Conservation (phyloP, 1,284 basidiomycete species). For the Ustilago vetiveriae region DNA sequence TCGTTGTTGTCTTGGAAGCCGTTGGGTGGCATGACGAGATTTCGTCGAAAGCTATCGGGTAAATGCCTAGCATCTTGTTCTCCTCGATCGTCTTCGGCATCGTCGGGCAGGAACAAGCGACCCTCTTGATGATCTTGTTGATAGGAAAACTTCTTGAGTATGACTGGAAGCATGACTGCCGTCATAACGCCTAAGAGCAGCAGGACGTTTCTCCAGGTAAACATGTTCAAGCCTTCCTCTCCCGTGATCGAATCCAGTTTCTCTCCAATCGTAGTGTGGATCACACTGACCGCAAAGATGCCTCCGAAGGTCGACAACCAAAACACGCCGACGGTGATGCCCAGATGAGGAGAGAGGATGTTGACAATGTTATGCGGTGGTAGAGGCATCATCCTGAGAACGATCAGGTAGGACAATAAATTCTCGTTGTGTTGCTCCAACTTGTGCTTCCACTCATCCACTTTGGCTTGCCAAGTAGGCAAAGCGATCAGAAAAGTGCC, state of each 20-base stretch:
- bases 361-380: constrained; percentile 84
- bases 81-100: constrained; percentile 6
- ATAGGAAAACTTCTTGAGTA: constrained; percentile 20
- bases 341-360: constrained; percentile 89
- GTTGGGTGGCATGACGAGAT: constrained; percentile 6
- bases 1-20: neutral
- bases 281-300: constrained; percentile 88
- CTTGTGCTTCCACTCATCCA: constrained; percentile 82
- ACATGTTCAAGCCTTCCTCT: constrained; percentile 87
- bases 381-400: constrained; percentile 83
- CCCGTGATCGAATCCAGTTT: constrained; percentile 90
- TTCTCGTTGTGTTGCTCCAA: constrained; percentile 79
- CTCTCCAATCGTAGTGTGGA: constrained; percentile 94
- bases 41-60: constrained; percentile 26
- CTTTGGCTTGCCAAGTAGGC: constrained; percentile 79
- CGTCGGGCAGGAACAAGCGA: constrained; percentile 20
- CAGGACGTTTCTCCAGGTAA: constrained; percentile 87
- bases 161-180: constrained; percentile 88
- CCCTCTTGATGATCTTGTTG: constrained; percentile 27
- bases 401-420: constrained; percentile 86
- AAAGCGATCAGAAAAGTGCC: constrained; percentile 69
- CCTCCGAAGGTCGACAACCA: constrained; percentile 91
- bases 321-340: constrained; percentile 83
- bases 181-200: constrained; percentile 82
- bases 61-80: constrained; percentile 21